These are phyloP conservation scores for Amaranthus hypochondriacus DNA, from an alignment of 148 eudicot species.

Conservation along the genomic window DNA sequence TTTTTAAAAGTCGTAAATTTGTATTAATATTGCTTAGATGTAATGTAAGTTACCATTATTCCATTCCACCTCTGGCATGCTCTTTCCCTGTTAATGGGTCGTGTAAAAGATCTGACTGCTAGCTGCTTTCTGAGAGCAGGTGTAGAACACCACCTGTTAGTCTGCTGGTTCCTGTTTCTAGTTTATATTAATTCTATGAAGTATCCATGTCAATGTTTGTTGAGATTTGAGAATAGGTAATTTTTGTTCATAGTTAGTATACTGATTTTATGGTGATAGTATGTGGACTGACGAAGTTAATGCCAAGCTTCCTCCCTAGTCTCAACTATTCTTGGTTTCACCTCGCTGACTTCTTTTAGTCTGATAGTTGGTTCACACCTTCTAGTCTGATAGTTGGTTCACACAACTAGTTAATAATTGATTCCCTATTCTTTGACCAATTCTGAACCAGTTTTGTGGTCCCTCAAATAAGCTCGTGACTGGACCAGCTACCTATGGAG, in stretches of 20 bases:
- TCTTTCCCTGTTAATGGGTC: conserved; percentile 7
- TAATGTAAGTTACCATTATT: neutral
- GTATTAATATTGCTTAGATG: neutral
- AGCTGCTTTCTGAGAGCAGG: conserved; percentile 1
- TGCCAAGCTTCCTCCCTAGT: neutral
- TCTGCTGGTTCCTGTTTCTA: neutral
- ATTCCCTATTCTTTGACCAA: neutral
- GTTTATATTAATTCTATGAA: neutral
- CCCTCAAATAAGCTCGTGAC: neutral
- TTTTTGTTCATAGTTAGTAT: neutral
- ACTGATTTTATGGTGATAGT: neutral
- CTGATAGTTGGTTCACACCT: neutral
- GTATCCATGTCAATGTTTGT: neutral
- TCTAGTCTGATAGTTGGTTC: neutral
- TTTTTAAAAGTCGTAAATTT: neutral
- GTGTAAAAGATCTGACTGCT: conserved; percentile 5
- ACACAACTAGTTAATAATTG: neutral
- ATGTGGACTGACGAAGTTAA: neutral
- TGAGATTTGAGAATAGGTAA: neutral
- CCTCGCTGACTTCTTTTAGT: neutral
- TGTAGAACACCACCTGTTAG: neutral
- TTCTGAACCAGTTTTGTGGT: neutral
- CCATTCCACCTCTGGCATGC: neutral
- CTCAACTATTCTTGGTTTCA: neutral
- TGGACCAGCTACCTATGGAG: neutral